Conservation (phyloP, 805 yeast species). For the Candida easanensis region DNA sequence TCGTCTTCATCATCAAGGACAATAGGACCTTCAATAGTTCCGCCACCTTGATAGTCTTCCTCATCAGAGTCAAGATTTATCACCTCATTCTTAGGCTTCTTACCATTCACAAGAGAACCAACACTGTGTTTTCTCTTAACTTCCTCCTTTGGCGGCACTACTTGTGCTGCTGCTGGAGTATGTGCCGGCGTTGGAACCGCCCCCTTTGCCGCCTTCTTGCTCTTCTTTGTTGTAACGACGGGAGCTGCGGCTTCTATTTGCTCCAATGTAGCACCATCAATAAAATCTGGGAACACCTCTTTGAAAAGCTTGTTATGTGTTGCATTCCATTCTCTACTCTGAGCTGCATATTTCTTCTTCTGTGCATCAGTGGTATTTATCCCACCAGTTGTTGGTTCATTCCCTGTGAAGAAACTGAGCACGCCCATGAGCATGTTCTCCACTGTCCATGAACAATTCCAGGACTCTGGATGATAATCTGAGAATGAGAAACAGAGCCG, state of each 20-base stretch:
- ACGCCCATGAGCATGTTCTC: conserved; percentile 83
- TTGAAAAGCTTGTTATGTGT: conserved; percentile 40
- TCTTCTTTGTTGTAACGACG: too few species aligned
- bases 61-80: conserved; percentile 5
- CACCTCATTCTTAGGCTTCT: conserved; percentile 5
- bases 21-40: conserved; percentile 1
- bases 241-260: neutral
- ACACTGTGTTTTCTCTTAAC: conserved; percentile 6
- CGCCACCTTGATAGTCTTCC: neutral
- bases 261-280: conserved; percentile 8
- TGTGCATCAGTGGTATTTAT: conserved; percentile 56
- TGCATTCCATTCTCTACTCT: conserved; percentile 39
- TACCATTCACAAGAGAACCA: neutral
- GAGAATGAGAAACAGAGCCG: conserved; percentile 83
- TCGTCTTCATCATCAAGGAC: conserved; percentile 10
- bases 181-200: neutral
- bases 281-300: conserved; percentile 51
- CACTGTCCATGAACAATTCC: conserved; percentile 97
- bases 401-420: conserved; percentile 85
- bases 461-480: conserved; percentile 87
- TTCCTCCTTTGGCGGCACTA: neutral
- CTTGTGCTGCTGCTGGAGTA: neutral
- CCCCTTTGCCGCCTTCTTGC: neutral
- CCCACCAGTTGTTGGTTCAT: conserved; percentile 82
- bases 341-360: conserved; percentile 52